Evolutionary conservation across 768 basidiomycete genomes (phyloP).

Genomic region (Rhodotorula kratochvilovae): DNA sequence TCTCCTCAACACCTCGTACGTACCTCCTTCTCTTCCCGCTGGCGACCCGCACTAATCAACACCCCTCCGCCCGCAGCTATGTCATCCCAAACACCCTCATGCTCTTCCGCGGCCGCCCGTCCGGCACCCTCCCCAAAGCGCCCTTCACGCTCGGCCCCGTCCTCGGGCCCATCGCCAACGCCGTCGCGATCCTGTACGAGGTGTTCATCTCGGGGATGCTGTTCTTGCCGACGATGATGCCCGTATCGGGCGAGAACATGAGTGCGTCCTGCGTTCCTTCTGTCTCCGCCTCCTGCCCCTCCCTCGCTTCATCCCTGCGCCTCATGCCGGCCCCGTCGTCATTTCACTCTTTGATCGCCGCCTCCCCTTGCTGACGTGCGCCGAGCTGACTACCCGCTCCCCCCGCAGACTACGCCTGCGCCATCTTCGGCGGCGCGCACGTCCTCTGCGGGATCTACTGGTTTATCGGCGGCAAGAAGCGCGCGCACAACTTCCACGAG

Average conservation of each 20-base stretch:
- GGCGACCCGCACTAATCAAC: neutral
- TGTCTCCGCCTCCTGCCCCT: neutral
- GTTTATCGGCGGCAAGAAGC: constrained; percentile 6
- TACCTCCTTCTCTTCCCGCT: no score
- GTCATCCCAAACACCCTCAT: constrained; percentile 28
- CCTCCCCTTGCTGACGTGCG: neutral
- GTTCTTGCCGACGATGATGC: neutral
- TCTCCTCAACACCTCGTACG: constrained; percentile 29
- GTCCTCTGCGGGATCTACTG: constrained; percentile 1
- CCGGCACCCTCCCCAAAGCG: neutral
- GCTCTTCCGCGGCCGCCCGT: constrained; percentile 30
- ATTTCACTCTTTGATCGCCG: neutral
- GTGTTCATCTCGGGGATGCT: constrained; percentile 13
- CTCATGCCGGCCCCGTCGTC: no score
- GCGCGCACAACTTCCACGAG: neutral
- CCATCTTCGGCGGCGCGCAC: neutral
- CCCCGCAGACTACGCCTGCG: neutral
- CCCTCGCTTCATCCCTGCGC: neutral
- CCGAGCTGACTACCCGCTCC: neutral
- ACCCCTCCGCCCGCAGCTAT: neutral
- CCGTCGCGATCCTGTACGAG: constrained; percentile 7
- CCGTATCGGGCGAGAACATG: neutral
- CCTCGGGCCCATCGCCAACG: constrained; percentile 23
- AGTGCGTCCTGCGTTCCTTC: neutral
- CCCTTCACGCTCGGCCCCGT: constrained; percentile 11